phyloP scores from a whole-genome alignment of 2,329 filamentous ascomycete species.

The Sporothrix pseudoabietina region DNA sequence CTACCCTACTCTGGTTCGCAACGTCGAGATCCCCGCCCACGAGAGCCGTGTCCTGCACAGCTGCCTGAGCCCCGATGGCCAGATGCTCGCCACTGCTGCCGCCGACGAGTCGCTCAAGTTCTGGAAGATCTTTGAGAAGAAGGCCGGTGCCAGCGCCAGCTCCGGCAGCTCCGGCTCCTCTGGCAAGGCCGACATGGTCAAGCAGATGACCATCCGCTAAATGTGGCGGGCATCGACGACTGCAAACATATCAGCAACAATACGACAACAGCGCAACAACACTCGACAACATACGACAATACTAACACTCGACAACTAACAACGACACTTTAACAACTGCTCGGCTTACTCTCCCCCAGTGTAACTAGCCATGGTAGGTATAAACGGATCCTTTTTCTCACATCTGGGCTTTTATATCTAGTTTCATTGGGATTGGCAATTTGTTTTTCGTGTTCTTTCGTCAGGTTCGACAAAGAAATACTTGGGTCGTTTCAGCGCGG shows the following conservation, averaged over 20 bases:
- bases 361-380: conserved; percentile 50
- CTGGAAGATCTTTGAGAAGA: conserved; percentile 99
- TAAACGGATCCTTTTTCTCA: conserved; percentile 35
- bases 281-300: conserved; percentile 15
- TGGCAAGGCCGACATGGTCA: conserved; percentile 80
- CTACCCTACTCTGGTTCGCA: conserved; percentile 95
- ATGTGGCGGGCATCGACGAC: conserved; percentile 11
- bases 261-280: conserved; percentile 27
- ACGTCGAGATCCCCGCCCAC: conserved; percentile 95
- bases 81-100: conserved; percentile 95
- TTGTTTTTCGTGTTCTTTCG: conserved; percentile 31
- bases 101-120: conserved; percentile 98
- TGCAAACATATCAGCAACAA: neutral
- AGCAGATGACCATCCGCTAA: conserved; percentile 94
- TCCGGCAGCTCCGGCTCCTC: conserved; percentile 67
- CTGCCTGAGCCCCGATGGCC: conserved; percentile 93
- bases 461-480: conserved; percentile 29
- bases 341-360: conserved; percentile 26
- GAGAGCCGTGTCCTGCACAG: conserved; percentile 96
- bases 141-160: conserved; percentile 71
- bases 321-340: conserved; percentile 31
- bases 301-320: conserved; percentile 4
- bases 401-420: conserved; percentile 29
- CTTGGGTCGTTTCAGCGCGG: conserved; percentile 53
- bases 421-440: conserved; percentile 31